A percentile compares a stretch with the other conserved stretches of the same genome.
Conservation (phyloP, 2,329 filamentous ascomycete genomes). For the Colletotrichum sp. region DNA sequence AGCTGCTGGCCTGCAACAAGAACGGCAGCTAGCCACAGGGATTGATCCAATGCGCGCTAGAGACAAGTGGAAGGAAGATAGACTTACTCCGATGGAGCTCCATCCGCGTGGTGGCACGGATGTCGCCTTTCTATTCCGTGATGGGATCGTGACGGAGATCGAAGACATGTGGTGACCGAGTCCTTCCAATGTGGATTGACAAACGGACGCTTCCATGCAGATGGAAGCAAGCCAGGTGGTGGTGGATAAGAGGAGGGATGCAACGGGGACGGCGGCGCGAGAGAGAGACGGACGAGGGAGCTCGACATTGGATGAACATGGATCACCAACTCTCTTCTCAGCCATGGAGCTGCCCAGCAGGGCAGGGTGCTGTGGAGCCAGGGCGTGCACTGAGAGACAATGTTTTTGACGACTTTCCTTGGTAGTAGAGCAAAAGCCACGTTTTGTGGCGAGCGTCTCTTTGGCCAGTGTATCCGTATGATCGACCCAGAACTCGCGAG, state of each 20-base stretch:
- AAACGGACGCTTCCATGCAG: slow-evolving; percentile 6
- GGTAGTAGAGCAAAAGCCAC: background rate
- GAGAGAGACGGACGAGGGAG: background rate
- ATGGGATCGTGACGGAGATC: background rate
- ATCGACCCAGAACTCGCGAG: background rate
- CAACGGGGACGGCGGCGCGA: background rate
- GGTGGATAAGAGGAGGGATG: background rate
- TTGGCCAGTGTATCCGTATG: background rate
- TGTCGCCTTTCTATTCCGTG: background rate
- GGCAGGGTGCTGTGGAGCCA: background rate
- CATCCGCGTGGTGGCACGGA: background rate
- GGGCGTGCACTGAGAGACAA: slow-evolving; percentile 5
- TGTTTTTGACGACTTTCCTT: background rate
- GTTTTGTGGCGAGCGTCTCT: slow-evolving; percentile 15
- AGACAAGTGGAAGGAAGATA: background rate
- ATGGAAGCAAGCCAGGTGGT: background rate
- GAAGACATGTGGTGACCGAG: background rate
- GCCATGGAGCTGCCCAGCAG: background rate
- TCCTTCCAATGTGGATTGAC: background rate
- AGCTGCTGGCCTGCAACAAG: background rate
- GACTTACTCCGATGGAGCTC: background rate
- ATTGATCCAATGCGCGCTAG: background rate
- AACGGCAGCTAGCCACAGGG: background rate
- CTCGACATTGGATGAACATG: slow-evolving; percentile 12
- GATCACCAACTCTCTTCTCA: background rate